These are phyloP conservation scores for Scortechinia acanthostroma DNA, from an alignment of 2,329 filamentous ascomycete genomes.

Conservation along the genomic window DNA sequence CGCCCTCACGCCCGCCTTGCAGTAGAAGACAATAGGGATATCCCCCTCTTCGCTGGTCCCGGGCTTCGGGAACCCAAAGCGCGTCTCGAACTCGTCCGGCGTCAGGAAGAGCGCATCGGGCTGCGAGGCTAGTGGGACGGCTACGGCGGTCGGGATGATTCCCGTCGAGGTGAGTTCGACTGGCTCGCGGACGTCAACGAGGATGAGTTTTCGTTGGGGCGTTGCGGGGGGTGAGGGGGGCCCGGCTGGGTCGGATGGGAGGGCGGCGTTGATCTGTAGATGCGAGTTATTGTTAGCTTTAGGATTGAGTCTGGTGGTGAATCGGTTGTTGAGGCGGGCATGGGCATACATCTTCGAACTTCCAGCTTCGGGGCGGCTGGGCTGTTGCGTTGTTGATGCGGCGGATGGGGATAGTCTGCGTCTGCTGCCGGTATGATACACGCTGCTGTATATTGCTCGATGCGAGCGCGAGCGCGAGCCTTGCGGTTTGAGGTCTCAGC, in stretches of 20 bases:
- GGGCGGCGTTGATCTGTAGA: background rate
- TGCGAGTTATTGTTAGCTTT: background rate
- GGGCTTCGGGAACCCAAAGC: constrained; percentile 2
- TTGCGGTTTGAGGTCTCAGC: too few relatives aligned
- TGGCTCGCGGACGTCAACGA: constrained; percentile 1
- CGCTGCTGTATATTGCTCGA: too few relatives aligned
- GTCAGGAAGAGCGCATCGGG: background rate
- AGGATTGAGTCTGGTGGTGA: too few relatives aligned
- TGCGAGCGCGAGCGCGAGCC: too few relatives aligned
- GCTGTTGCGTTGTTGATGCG: background rate
- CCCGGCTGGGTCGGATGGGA: background rate
- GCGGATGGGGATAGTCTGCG: background rate
- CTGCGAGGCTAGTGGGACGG: background rate
- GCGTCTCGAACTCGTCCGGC: background rate
- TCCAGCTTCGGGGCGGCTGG: background rate
- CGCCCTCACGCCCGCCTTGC: background rate
- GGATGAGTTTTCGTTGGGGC: background rate
- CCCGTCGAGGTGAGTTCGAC: background rate
- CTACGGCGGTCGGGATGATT: background rate
- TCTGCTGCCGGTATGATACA: too few relatives aligned
- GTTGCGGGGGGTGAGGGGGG: background rate
- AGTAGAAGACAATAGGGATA: background rate
- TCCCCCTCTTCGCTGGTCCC: background rate
- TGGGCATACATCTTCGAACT: constrained; percentile 1
- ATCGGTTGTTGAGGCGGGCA: background rate